Conservation (phyloP, 2,329 filamentous ascomycete species). For the Fusarium citri region DNA sequence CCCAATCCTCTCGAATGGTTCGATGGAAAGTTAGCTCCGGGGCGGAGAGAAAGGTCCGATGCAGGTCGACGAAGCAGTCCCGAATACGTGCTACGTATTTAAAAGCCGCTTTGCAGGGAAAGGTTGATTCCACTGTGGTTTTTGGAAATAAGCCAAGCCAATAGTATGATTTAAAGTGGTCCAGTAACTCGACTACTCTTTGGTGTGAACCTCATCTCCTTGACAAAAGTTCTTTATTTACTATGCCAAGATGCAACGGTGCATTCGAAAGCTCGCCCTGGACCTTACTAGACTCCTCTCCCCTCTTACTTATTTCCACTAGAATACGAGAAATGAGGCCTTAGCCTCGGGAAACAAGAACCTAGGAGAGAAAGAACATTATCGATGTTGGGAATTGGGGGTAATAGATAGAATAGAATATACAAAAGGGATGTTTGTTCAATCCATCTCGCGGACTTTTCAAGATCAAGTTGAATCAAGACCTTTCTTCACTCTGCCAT, state of each 20-base stretch:
- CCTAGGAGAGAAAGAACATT: neutral
- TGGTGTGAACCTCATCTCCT: rapidly evolving
- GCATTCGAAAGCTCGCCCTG: rapidly evolving
- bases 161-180: neutral
- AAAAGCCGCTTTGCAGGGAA: too few species aligned
- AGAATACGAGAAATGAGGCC: neutral
- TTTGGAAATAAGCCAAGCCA: neutral
- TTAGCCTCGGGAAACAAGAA: neutral
- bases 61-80: neutral
- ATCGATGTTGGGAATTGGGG: neutral
- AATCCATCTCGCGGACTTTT: neutral
- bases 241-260: neutral
- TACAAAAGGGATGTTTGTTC: neutral
- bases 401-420: neutral
- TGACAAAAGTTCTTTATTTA: neutral
- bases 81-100: too few species aligned
- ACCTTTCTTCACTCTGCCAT: neutral
- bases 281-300: neutral
- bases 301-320: rapidly evolving
- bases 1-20: too few species aligned
- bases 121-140: neutral
- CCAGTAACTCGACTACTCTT: too few species aligned
- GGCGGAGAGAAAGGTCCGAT: neutral
- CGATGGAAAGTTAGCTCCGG: too few species aligned
- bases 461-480: neutral